A percentile compares a stretch with the other conserved stretches of the same genome.
These are phyloP conservation scores for Ophiocordyceps camponoti-floridani DNA, from an alignment of 2,329 filamentous ascomycete species.

Conservation along the genomic window DNA sequence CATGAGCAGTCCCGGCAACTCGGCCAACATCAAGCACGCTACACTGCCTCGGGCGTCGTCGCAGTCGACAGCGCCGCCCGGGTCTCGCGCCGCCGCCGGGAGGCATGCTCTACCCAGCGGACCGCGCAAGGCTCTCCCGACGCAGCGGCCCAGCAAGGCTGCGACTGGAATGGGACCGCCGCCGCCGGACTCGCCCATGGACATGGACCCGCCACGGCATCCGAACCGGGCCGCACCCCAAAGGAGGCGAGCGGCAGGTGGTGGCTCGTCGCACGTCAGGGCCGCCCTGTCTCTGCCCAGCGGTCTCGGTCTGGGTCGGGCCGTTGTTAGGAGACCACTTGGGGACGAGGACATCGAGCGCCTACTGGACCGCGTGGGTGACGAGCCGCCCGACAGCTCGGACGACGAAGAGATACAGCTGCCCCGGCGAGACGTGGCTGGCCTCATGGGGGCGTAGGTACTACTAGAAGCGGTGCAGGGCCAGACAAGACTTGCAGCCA, in stretches of 20 bases:
- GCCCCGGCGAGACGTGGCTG: conserved; percentile 15
- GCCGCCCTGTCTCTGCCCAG: conserved; percentile 29
- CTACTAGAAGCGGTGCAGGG: background rate
- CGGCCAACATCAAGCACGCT: conserved; percentile 37
- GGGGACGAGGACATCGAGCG: conserved; percentile 39
- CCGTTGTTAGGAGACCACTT: conserved; percentile 17
- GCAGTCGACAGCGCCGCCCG: conserved; percentile 6
- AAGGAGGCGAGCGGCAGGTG: conserved; percentile 21
- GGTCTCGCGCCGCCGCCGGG: conserved; percentile 1
- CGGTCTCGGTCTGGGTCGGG: conserved; percentile 24
- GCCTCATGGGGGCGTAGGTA: too few relatives aligned
- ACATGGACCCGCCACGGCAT: conserved; percentile 16
- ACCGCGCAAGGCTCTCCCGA: conserved; percentile 33
- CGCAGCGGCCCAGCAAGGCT: conserved; percentile 23
- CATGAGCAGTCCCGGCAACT: conserved; percentile 65
- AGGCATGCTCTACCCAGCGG: conserved; percentile 26
- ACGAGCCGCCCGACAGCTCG: conserved; percentile 31
- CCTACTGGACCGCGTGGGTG: conserved; percentile 35
- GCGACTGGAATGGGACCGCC: conserved; percentile 20
- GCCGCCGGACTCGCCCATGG: conserved; percentile 27
- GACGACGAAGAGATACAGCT: conserved; percentile 40
- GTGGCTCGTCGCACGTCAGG: conserved; percentile 13
- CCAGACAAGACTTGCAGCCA: background rate
- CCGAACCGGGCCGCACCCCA: too few relatives aligned
- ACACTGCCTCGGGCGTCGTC: too few relatives aligned